Evolutionary conservation across 768 basidiomycete species (phyloP).

Genomic region (Auriscalpium vulgare): DNA sequence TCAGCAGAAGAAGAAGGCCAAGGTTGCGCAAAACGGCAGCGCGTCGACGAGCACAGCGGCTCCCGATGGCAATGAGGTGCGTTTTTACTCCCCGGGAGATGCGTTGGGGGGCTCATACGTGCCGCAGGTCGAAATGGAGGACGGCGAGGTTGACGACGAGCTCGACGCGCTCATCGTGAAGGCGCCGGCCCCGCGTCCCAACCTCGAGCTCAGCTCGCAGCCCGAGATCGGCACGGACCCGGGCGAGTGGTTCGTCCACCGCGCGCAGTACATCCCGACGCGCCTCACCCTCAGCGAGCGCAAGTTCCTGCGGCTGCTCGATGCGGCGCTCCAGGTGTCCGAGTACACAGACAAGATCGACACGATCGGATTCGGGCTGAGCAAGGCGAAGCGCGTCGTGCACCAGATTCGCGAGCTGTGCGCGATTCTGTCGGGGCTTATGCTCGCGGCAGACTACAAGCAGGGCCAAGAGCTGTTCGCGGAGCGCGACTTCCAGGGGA

Average conservation of each 20-base stretch:
- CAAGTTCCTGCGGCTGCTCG: constrained; percentile 77
- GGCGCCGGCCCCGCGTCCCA: constrained; percentile 18
- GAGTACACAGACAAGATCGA: constrained; percentile 92
- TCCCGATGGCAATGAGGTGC: constrained; percentile 5
- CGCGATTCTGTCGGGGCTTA: constrained; percentile 77
- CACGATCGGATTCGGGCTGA: constrained; percentile 66
- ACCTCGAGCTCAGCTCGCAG: constrained; percentile 41
- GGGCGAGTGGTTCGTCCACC: constrained; percentile 82
- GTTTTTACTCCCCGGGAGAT: not conserved
- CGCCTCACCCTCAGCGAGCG: constrained; percentile 70
- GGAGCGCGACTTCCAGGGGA: constrained; percentile 73
- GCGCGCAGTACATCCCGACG: constrained; percentile 73
- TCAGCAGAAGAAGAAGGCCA: constrained; percentile 12
- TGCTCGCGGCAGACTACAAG: constrained; percentile 82
- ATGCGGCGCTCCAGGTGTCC: constrained; percentile 76
- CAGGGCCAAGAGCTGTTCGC: constrained; percentile 80
- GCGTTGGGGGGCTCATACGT: constrained; percentile 16
- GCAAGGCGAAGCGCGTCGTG: constrained; percentile 83
- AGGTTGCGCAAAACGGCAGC: constrained; percentile 11
- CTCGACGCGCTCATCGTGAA: constrained; percentile 20
- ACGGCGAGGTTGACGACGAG: constrained; percentile 29
- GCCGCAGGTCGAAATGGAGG: constrained; percentile 32
- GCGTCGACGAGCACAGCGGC: constrained; percentile 19
- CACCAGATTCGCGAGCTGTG: constrained; percentile 82
- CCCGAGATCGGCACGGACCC: constrained; percentile 53